phyloP scores from a whole-genome alignment of 1,139 yeast species.

The Nakaseomyces bracarensis region DNA sequence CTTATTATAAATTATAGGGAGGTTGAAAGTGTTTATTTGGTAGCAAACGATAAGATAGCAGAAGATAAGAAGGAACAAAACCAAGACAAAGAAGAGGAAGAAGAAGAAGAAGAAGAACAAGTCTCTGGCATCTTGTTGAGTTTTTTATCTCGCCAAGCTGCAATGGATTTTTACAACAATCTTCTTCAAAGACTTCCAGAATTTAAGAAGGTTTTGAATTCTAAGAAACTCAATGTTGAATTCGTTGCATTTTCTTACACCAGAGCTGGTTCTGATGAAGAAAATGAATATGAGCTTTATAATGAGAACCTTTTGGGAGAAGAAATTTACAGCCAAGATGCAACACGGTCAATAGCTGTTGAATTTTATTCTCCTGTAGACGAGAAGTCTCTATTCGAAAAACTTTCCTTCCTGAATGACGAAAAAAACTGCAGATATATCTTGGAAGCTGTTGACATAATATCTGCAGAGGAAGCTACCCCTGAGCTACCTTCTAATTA shows the following conservation, averaged over 20 bases:
- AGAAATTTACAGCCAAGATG: constrained; percentile 17
- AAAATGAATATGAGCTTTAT: constrained; percentile 7
- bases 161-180: constrained; percentile 41
- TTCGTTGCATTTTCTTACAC: constrained; percentile 58
- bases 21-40: constrained; percentile 35
- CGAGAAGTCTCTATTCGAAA: constrained; percentile 39
- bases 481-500: constrained; percentile 37
- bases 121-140: constrained; percentile 30
- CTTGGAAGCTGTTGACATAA: constrained; percentile 57
- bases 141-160: constrained; percentile 38
- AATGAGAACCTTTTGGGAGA: neutral
- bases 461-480: constrained; percentile 36
- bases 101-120: constrained; percentile 7
- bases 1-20: constrained; percentile 35
- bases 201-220: constrained; percentile 37
- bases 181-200: constrained; percentile 38
- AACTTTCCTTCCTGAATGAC: constrained; percentile 35
- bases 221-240: constrained; percentile 44
- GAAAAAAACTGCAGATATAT: constrained; percentile 45
- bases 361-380: constrained; percentile 18
- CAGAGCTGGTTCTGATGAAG: constrained; percentile 7
- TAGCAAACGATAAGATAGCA: constrained; percentile 22
- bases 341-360: constrained; percentile 26
- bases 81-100: constrained; percentile 15
- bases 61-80: constrained; percentile 12